A percentile compares a stretch with the other conserved stretches of the same genome.
Evolutionary conservation across 1,139 yeast species (phyloP).

Genomic region (Yamadazyma sp.): DNA sequence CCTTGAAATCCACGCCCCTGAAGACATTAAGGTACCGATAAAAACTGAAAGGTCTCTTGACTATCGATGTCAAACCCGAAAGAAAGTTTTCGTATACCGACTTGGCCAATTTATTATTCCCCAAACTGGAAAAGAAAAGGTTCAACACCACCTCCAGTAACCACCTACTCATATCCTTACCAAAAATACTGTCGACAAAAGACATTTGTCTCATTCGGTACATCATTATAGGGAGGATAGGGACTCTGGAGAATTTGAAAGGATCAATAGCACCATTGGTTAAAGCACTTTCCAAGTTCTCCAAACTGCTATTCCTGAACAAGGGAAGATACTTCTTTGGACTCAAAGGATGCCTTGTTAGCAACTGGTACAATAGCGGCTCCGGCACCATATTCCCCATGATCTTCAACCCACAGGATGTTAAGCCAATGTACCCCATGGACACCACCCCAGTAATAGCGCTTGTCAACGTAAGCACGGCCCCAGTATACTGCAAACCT

Average conservation of each 20-base stretch:
- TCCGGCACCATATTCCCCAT: slow-evolving; percentile 41
- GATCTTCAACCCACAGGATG: slow-evolving; percentile 42
- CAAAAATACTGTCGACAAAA: slow-evolving; percentile 28
- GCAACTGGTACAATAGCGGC: slow-evolving; percentile 30
- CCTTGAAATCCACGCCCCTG: slow-evolving; percentile 29
- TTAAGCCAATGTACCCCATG: slow-evolving; percentile 43
- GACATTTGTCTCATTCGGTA: slow-evolving; percentile 43
- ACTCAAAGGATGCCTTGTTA: slow-evolving; percentile 18
- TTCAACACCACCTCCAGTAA: slow-evolving; percentile 36
- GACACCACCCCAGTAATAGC: slow-evolving; percentile 45
- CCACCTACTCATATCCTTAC: slow-evolving; percentile 21
- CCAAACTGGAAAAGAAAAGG: slow-evolving; percentile 41
- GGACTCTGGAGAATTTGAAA: slow-evolving; percentile 40
- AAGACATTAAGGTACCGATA: slow-evolving; percentile 16
- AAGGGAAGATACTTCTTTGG: slow-evolving; percentile 17
- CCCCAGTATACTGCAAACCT: slow-evolving; percentile 31
- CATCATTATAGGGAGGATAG: slow-evolving; percentile 40
- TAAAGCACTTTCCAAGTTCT: slow-evolving; percentile 34
- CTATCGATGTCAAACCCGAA: slow-evolving; percentile 6
- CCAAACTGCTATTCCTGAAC: slow-evolving; percentile 21
- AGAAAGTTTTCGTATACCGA: slow-evolving; percentile 17
- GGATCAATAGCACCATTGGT: slow-evolving; percentile 40
- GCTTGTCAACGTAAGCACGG: slow-evolving; percentile 39
- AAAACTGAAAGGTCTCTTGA: slow-evolving; percentile 13
- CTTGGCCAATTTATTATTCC: slow-evolving; percentile 33